Percentiles rank a stretch among this genome's conserved stretches.
Conservation (phyloP, 2,329 filamentous ascomycete genomes). For the Botryotinia calthae region DNA sequence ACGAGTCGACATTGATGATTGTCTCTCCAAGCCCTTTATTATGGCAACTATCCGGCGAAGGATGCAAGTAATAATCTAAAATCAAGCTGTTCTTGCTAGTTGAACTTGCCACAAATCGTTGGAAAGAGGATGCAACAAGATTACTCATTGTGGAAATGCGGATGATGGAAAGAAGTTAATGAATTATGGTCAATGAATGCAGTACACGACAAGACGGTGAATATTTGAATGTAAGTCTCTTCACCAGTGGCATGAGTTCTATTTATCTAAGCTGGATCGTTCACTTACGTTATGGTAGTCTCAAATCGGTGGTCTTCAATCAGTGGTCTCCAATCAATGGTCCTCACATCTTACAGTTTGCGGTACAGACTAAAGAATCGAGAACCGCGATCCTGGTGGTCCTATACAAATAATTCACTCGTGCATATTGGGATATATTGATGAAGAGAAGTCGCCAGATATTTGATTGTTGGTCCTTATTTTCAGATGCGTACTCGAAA, state of each 20-base stretch:
- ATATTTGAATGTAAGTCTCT: too few species aligned
- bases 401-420: too few species aligned
- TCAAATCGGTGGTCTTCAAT: too few species aligned
- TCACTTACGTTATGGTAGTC: background rate
- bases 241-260: background rate
- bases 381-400: background rate
- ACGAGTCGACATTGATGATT: background rate
- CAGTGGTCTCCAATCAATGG: background rate
- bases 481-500: background rate
- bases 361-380: background rate
- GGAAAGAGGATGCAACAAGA: background rate
- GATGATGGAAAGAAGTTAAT: background rate
- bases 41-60: background rate
- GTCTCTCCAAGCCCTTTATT: too few species aligned
- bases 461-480: background rate
- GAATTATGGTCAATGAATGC: too few species aligned
- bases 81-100: too few species aligned
- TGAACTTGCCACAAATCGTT: background rate
- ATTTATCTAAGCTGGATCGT: too few species aligned
- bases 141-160: background rate
- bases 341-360: background rate
- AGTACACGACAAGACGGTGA: too few species aligned
- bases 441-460: background rate
- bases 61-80: background rate
- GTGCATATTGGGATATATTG: background rate